Conservation (phyloP, 1,284 basidiomycete genomes). For the Laetiporus sulphureus region DNA sequence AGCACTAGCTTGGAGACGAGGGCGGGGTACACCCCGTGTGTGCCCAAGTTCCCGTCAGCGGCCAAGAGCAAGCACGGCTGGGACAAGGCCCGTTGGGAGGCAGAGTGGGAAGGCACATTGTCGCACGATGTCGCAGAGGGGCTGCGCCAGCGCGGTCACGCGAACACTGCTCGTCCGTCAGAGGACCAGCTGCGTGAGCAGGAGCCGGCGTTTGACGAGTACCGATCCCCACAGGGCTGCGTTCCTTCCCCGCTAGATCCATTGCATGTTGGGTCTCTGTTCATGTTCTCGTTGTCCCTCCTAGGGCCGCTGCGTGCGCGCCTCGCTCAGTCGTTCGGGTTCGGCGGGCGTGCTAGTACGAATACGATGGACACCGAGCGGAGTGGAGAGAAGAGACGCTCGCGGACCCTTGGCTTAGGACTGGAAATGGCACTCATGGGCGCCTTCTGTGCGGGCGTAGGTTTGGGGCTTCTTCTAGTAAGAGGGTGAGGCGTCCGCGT, state of each 20-base stretch:
- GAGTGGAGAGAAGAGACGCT: neutral
- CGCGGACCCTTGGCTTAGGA: slow-evolving; percentile 16
- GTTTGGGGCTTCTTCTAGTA: slow-evolving; percentile 22
- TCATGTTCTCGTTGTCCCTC: slow-evolving; percentile 42
- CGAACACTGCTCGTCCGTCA: slow-evolving; percentile 7
- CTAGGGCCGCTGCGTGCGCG: slow-evolving; percentile 27
- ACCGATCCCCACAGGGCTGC: slow-evolving; percentile 13
- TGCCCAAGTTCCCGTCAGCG: neutral
- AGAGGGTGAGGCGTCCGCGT: slow-evolving; percentile 1
- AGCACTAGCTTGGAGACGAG: neutral
- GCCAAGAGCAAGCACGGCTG: slow-evolving; percentile 24
- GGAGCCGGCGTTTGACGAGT: slow-evolving; percentile 1
- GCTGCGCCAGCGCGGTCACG: slow-evolving; percentile 11
- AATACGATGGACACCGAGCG: neutral
- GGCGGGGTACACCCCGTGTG: too few species aligned
- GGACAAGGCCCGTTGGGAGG: slow-evolving; percentile 57
- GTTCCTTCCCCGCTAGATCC: slow-evolving; percentile 32
- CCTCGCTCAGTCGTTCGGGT: slow-evolving; percentile 12
- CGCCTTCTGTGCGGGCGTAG: slow-evolving; percentile 31
- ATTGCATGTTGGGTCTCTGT: slow-evolving; percentile 39
- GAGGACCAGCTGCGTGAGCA: slow-evolving; percentile 9
- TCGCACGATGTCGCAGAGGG: slow-evolving; percentile 49
- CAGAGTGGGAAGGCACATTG: slow-evolving; percentile 51
- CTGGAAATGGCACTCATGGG: slow-evolving; percentile 24
- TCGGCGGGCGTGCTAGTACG: neutral